Percentiles rank a stretch among this genome's conserved stretches.
Evolutionary conservation across 352 stramenopile species (phyloP).

Genomic region (Globisporangium cylindrosporum): DNA sequence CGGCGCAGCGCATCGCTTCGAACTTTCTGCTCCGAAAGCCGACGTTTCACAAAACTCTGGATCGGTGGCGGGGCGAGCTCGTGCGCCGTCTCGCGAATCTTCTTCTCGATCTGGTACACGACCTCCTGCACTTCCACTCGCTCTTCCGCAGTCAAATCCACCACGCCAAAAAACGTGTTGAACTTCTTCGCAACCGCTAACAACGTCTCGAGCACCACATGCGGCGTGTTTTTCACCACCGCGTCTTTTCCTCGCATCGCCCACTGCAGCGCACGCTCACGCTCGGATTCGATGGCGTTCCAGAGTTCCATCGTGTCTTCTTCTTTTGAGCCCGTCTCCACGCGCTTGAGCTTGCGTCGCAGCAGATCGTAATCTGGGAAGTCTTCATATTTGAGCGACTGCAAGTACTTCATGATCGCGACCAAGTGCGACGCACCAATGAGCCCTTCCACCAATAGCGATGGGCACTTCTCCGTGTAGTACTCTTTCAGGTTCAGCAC

Average conservation of each 20-base stretch:
- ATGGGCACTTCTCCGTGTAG: slow-evolving; percentile 73
- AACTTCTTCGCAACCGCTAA: slow-evolving; percentile 73
- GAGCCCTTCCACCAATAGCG: slow-evolving; percentile 69
- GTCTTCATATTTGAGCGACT: slow-evolving; percentile 72
- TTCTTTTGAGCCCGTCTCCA: slow-evolving; percentile 30
- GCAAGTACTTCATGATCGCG: slow-evolving; percentile 75
- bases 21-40: slow-evolving; percentile 73
- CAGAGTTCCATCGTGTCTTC: slow-evolving; percentile 46
- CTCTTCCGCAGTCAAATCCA: slow-evolving; percentile 45
- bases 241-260: slow-evolving; percentile 45
- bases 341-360: slow-evolving; percentile 32
- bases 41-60: slow-evolving; percentile 80
- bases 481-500: slow-evolving; percentile 82
- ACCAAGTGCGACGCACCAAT: slow-evolving; percentile 64
- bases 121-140: slow-evolving; percentile 56
- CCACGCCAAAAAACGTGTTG: slow-evolving; percentile 70
- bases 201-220: slow-evolving; percentile 42
- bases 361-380: slow-evolving; percentile 65
- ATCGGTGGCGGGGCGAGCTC: slow-evolving; percentile 70
- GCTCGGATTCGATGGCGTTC: slow-evolving; percentile 29
- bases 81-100: slow-evolving; percentile 33
- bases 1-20: slow-evolving; percentile 67
- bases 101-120: slow-evolving; percentile 71
- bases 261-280: slow-evolving; percentile 50
- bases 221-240: slow-evolving; percentile 30